These are phyloP conservation scores for Styphnolobium japonicum DNA, from an alignment of 306 rosid genomes.

Conservation along the genomic window DNA sequence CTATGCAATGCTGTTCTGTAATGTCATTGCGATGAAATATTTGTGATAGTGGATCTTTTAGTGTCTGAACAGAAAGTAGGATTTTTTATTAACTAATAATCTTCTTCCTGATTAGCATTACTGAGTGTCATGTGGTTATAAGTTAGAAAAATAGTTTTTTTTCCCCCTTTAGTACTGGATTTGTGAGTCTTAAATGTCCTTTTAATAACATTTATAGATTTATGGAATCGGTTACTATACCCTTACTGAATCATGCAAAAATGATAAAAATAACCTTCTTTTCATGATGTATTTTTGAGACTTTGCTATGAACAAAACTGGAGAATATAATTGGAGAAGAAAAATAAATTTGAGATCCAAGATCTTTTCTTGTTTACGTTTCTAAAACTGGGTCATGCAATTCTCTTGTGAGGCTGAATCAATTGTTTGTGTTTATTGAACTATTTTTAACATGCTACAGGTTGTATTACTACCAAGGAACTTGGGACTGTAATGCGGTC, in stretches of 20 bases:
- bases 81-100: not conserved
- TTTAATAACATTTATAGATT: not conserved
- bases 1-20: not conserved
- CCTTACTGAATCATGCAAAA: not conserved
- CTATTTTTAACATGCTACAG: constrained; percentile 23
- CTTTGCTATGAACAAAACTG: not conserved
- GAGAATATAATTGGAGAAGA: not conserved
- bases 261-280: not conserved
- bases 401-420: not conserved
- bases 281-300: not conserved
- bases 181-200: not conserved
- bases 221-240: not conserved
- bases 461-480: constrained; percentile 82
- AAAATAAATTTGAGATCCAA: not conserved
- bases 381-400: not conserved
- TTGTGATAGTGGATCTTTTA: not conserved
- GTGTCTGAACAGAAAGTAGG: not conserved
- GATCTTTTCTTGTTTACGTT: not conserved
- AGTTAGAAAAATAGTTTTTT: not conserved
- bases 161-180: not conserved
- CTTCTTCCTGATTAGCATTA: not conserved
- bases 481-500: constrained; percentile 85
- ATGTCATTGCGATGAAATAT: not conserved
- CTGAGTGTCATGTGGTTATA: not conserved
- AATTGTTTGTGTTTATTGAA: not conserved